A percentile compares a stretch with the other conserved stretches of the same genome.
These are phyloP conservation scores for Serendipita sp. DNA, from an alignment of 768 basidiomycete genomes.

Conservation along the genomic window DNA sequence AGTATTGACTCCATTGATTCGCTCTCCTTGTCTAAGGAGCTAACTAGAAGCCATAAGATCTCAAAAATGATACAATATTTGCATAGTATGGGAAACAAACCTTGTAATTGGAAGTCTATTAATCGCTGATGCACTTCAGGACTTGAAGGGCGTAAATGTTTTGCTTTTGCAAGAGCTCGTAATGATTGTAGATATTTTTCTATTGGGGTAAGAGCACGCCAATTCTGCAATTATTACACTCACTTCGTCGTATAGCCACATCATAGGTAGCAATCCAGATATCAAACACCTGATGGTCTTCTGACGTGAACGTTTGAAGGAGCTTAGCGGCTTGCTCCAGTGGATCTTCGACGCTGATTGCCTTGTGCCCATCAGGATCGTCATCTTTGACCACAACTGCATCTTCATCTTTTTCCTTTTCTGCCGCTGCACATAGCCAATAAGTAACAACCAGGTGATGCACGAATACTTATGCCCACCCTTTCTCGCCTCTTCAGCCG, in stretches of 20 bases:
- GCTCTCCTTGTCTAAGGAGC: constrained; percentile 26
- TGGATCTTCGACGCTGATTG: constrained; percentile 43
- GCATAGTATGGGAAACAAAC: constrained; percentile 21
- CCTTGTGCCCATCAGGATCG: constrained; percentile 66
- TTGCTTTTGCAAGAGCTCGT: constrained; percentile 44
- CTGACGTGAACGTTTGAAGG: constrained; percentile 41
- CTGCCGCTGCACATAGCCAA: constrained; percentile 20
- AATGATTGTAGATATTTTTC: constrained; percentile 71
- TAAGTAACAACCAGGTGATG: constrained; percentile 10
- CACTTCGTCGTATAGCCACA: constrained; percentile 67
- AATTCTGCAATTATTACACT: constrained; percentile 16
- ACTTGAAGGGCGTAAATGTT: constrained; percentile 33
- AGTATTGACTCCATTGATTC: constrained; percentile 34
- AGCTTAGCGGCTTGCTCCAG: constrained; percentile 63
- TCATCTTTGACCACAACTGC: constrained; percentile 52
- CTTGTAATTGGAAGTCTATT: constrained; percentile 41
- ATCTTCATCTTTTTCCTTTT: constrained; percentile 47
- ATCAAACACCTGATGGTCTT: constrained; percentile 39
- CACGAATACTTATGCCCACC: constrained; percentile 24
- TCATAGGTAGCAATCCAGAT: constrained; percentile 67
- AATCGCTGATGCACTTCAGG: constrained; percentile 59
- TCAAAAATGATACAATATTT: constrained; percentile 4
- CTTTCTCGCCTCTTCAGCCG: constrained; percentile 56
- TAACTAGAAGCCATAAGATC: constrained; percentile 24
- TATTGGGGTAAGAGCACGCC: constrained; percentile 17